These are phyloP conservation scores for Magnaporthiopsis incrustans DNA, from an alignment of 2,329 filamentous ascomycete species.

Conservation along the genomic window DNA sequence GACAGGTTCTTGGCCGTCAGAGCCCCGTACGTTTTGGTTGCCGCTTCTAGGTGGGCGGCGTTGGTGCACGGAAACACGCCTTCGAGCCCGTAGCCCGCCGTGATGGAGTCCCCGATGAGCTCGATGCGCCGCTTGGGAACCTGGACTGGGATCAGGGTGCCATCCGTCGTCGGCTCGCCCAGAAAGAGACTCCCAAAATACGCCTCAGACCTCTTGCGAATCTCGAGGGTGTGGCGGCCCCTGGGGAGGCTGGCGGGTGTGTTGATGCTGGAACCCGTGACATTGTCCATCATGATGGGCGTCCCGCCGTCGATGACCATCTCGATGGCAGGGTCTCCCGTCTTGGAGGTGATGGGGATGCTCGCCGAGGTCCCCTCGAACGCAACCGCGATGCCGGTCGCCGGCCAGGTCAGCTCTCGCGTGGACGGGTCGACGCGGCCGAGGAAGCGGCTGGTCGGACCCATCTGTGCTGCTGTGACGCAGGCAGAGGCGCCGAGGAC, in stretches of 20 bases:
- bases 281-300: slow-evolving; percentile 19
- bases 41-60: slow-evolving; percentile 29
- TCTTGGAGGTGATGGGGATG: slow-evolving; percentile 23
- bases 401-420: slow-evolving; percentile 35
- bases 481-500: neutral
- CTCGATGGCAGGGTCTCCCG: slow-evolving; percentile 25
- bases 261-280: slow-evolving; percentile 21
- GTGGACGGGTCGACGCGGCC: slow-evolving; percentile 29
- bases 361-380: slow-evolving; percentile 31
- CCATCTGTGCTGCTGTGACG: neutral
- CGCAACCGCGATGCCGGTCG: slow-evolving; percentile 31
- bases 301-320: slow-evolving; percentile 25
- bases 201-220: slow-evolving; percentile 31
- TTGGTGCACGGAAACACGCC: slow-evolving; percentile 30
- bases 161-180: slow-evolving; percentile 16
- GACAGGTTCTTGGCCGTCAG: slow-evolving; percentile 30
- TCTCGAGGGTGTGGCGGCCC: slow-evolving; percentile 27
- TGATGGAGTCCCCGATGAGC: slow-evolving; percentile 36
- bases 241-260: slow-evolving; percentile 21
- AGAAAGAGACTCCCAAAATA: slow-evolving; percentile 25
- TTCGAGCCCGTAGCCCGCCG: slow-evolving; percentile 34
- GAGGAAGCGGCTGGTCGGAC: neutral
- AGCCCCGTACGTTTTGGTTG: slow-evolving; percentile 33
- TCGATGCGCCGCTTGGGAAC: slow-evolving; percentile 28
- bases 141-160: slow-evolving; percentile 6